A percentile compares a stretch with the other conserved stretches of the same genome.
These are phyloP conservation scores for Pseudogymnoascus sp. DNA, from an alignment of 2,329 filamentous ascomycete genomes.

Conservation along the genomic window DNA sequence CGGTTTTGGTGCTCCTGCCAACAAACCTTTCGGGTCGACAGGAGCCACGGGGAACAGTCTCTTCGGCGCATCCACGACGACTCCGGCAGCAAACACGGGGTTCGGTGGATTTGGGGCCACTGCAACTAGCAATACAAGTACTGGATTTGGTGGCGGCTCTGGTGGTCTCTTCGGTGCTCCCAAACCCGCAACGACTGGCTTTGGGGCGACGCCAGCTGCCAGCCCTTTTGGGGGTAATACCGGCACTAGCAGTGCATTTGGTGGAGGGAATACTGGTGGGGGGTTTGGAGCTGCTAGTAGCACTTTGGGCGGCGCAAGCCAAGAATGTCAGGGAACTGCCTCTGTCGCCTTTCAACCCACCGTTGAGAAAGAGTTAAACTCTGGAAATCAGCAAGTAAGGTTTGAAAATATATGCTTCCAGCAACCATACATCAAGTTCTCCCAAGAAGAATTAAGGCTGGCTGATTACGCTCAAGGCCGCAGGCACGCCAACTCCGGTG, in stretches of 20 bases:
- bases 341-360: constrained; percentile 59
- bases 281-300: constrained; percentile 35
- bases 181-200: constrained; percentile 26
- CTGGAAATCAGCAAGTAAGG: constrained; percentile 45
- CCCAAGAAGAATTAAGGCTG: constrained; percentile 72
- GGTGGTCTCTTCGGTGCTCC: constrained; percentile 25
- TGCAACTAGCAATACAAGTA: constrained; percentile 23
- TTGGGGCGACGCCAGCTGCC: constrained; percentile 24
- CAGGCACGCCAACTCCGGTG: constrained; percentile 71
- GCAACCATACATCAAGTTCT: constrained; percentile 79
- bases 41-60: constrained; percentile 39
- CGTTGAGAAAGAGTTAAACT: constrained; percentile 62
- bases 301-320: constrained; percentile 39
- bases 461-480: constrained; percentile 85
- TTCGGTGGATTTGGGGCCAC: constrained; percentile 38
- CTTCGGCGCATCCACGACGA: constrained; percentile 38
- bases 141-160: constrained; percentile 19
- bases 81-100: constrained; percentile 27
- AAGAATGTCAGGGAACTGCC: constrained; percentile 60
- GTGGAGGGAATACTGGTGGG: constrained; percentile 34
- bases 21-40: constrained; percentile 40
- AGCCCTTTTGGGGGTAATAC: constrained; percentile 24
- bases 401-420: constrained; percentile 76
- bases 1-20: constrained; percentile 24
- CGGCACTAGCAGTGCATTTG: constrained; percentile 29